phyloP scores from a whole-genome alignment of 2,329 filamentous ascomycete genomes.

The Penicillium polonicum region DNA sequence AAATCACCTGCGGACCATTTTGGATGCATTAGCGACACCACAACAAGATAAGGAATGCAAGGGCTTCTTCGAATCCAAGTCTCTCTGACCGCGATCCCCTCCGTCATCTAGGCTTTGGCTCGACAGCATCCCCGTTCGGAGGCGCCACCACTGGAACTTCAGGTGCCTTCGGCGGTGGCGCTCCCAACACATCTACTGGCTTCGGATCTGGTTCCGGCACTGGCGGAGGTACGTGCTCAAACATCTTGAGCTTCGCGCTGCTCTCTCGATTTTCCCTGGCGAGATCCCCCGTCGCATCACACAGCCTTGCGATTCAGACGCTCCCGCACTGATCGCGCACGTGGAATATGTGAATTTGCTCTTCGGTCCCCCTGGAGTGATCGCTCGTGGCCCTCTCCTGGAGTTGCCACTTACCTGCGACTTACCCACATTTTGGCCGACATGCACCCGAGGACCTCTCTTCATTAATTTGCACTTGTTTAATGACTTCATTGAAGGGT shows the following conservation, averaged over 20 bases:
- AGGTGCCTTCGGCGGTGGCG: slow-evolving; percentile 34
- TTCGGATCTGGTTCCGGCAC: slow-evolving; percentile 34
- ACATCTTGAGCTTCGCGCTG: slow-evolving; percentile 25
- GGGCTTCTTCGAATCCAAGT: slow-evolving; percentile 31
- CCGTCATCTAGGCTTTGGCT: slow-evolving; percentile 44
- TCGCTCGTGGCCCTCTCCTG: not conserved
- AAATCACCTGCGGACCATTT: slow-evolving; percentile 19
- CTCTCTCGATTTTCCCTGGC: slow-evolving; percentile 14
- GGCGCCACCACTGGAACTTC: slow-evolving; percentile 30
- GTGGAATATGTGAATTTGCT: not conserved
- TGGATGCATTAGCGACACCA: slow-evolving; percentile 30
- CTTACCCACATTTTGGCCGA: slow-evolving; percentile 2
- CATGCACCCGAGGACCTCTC: not conserved
- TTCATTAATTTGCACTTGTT: not conserved
- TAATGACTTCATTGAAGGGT: not conserved
- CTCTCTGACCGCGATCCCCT: slow-evolving; percentile 40
- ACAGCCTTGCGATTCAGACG: not conserved
- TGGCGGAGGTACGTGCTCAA: slow-evolving; percentile 43
- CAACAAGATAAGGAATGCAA: slow-evolving; percentile 33
- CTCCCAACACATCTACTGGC: slow-evolving; percentile 34
- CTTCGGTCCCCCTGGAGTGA: not conserved
- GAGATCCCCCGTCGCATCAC: slow-evolving; percentile 10
- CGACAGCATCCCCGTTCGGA: slow-evolving; percentile 40
- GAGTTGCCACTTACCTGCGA: not conserved
- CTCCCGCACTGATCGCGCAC: not conserved